A percentile compares a stretch with the other conserved stretches of the same genome.
These are phyloP conservation scores for Mortierella sp. DNA, from an alignment of 371 early-diverging fungal species.

Conservation along the genomic window DNA sequence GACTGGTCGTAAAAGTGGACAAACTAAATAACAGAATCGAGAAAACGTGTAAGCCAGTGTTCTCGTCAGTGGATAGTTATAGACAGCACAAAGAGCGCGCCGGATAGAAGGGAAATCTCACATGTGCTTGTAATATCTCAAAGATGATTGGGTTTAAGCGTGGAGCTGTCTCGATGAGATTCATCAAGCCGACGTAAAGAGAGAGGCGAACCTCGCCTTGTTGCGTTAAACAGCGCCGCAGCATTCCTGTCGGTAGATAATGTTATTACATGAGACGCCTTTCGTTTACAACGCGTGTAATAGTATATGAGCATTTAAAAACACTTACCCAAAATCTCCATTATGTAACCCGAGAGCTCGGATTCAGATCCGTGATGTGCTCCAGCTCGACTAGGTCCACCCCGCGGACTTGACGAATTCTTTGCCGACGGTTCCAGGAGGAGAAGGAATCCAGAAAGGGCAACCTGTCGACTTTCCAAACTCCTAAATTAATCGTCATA, in stretches of 20 bases:
- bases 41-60: slow-evolving; percentile 13
- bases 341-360: slow-evolving; percentile 41
- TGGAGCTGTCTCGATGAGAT: slow-evolving; percentile 49
- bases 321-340: slow-evolving; percentile 71
- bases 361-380: not conserved
- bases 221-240: slow-evolving; percentile 70
- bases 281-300: no score
- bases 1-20: slow-evolving; percentile 41
- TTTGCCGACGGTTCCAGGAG: slow-evolving; percentile 50
- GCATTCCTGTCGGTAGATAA: slow-evolving; percentile 52
- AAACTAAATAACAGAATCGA: slow-evolving; percentile 23
- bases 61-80: no score
- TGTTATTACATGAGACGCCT: not conserved
- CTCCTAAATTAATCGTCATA: no score
- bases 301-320: no score
- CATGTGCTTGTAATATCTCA: slow-evolving; percentile 66
- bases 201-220: slow-evolving; percentile 64
- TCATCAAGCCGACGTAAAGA: slow-evolving; percentile 64
- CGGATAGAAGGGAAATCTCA: slow-evolving; percentile 10
- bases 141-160: slow-evolving; percentile 60
- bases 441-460: slow-evolving; percentile 67
- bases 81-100: no score
- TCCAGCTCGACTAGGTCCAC: slow-evolving; percentile 24
- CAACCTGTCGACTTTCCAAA: slow-evolving; percentile 66
- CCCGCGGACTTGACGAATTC: slow-evolving; percentile 9